Evolutionary conservation across 345 rosid genomes (phyloP), one percentile per base, ranked within the genome.

Genomic region (Angophora floribunda): DNA sequence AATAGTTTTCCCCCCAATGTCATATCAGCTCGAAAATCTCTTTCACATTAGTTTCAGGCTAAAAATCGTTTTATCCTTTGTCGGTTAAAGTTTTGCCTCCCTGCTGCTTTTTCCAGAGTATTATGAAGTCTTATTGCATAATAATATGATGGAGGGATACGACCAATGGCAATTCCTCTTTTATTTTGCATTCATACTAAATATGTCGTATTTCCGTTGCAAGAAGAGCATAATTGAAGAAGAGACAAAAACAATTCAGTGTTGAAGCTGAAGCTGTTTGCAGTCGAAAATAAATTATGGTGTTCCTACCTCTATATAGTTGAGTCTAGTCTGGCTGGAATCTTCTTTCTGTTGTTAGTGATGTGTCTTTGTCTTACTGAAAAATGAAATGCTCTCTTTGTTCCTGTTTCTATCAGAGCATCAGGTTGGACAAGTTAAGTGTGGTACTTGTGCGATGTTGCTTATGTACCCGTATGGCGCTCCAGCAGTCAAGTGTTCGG

Each of bases 381-480:
- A 52, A 67, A 63, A 45, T 4, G 7, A 44, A 49, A 51, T 21
- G 41, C 11, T 6, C 50, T 41, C 4, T 85, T 28, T 16, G 41
- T 87, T 80, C 87, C 41, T 19, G 41, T 63, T 88, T 86, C 89
- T 89, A 88, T 88, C 96, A 98, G 98, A 97, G 90, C 92, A 90
- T 87, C 93, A 95, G 91, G 94, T 97, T 91, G 99, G 98, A 87
- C 93, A 93, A 91, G 98, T 97, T 26, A 93, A 88, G 57, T 97
- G 98, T 82, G 91, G 89, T 63, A 91, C 89, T 84, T 98, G 99
- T 91, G 86, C 91, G 22, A 53, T 92, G 65, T 93, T 97, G 86
- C 90, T 98, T 88, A 95, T 98, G 97, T 98, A 98, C 87, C 98
- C 97, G 2, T 94, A 92, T 89, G 98, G 97, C 36, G 97, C 98